Evolutionary conservation across 352 stramenopile species (phyloP), one percentile per base, ranked within the genome.

Genomic region (Globisporangium acanthophoron): DNA sequence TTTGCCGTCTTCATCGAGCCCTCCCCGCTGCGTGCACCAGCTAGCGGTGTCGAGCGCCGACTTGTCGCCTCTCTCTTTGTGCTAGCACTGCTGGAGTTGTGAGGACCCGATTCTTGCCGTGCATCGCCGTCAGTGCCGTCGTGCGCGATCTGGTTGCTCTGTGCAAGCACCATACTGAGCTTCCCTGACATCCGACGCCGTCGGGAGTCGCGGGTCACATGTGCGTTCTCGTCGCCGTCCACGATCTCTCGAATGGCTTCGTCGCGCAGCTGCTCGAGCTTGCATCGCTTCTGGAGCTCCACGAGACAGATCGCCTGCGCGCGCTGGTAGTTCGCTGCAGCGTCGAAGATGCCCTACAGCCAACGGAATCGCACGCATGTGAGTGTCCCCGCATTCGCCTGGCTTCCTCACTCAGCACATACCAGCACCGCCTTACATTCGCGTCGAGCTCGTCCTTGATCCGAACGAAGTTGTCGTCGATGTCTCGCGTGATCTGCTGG

Each of bases 261-360:
- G 35, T 88, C 76, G 6, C 80, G 75, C 47, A 92, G 59, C 29
- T 67, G 67, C 20, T 90, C 77, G 7, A 92, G 64, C 21, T 75
- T 78, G 66, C 78, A 90, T 2, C 67, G 61, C 15, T 76, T 83
- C 61, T 88, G 76, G 29, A 90, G 63, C 52, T 88, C 78, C 2
- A 90, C 80, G 20, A 92, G 69, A 44, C 78, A 88, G 24, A 92
- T 62, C 12, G 78, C 70, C 33, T 90, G 81, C 0, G 80, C 81
- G 0, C 80, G 74, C 43, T 86, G 74, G 11, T 69, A 62, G 27
- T 92, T 92, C 2, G 76, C 76, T 7, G 62, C 56, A 13, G 74
- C 58, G 48, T 88, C 83, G 40, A 92, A 92, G 11, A 90, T 74
- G 18, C 78, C 83, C 48, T 76, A 49, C 5, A 8, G 13, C 4